Conservation (phyloP, 257 asterid genomes). For the Jacaranda mimosifolia region DNA sequence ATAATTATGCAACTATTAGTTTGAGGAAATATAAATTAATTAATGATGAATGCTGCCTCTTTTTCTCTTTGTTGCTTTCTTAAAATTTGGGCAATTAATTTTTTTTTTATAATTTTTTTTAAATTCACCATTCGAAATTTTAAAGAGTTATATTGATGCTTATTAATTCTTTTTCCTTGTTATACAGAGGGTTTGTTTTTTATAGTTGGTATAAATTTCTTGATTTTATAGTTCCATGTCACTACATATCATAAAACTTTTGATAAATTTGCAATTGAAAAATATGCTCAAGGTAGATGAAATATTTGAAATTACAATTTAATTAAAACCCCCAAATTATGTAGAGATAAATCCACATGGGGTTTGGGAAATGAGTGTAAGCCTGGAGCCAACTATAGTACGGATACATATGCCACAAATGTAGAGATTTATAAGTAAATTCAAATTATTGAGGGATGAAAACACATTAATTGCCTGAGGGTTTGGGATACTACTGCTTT, state of each 20-base stretch:
- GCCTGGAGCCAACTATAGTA: no score
- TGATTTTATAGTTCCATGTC: background rate
- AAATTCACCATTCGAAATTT: no score
- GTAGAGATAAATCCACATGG: background rate
- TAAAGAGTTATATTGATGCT: background rate
- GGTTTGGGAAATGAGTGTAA: no score
- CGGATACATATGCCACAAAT: no score
- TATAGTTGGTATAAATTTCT: background rate
- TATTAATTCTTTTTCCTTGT: background rate
- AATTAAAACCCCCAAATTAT: background rate
- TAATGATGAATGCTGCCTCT: background rate
- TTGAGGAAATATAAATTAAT: slow-evolving; percentile 5
- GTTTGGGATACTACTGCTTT: no score
- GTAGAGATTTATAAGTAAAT: no score
- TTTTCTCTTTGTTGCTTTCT: background rate
- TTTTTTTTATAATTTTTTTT: background rate
- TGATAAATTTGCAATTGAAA: background rate
- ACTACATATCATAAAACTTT: no score
- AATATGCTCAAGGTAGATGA: background rate
- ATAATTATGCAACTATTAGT: background rate
- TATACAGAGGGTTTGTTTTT: background rate
- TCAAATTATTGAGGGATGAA: no score
- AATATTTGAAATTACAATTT: background rate
- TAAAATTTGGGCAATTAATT: background rate
- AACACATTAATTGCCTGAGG: no score